Base-by-base conservation (phyloP, 1,284 basidiomycete genomes). In the Rhizopogon hawkerae region DNA sequence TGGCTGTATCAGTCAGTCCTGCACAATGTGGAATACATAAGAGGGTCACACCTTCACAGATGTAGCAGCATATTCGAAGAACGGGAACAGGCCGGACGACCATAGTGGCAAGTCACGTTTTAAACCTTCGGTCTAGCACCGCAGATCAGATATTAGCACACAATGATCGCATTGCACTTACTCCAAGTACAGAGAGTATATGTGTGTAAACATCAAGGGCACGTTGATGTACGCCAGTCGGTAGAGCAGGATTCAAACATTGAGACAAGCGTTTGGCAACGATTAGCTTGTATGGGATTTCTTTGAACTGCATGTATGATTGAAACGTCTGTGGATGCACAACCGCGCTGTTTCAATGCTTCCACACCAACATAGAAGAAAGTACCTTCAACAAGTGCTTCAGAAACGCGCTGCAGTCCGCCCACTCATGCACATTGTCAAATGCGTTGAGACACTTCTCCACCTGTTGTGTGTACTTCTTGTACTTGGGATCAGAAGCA, bases 391-490 rank as follows among this genome's bases (percentile, higher is more conserved):
- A 81, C 51, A 99, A 70, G 54, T 94, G 86, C 59, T 93, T 94
- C 61, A 99, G 72, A 69, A 98, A 98, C 38, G 95, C 89, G 64
- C 98, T 98, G 67, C 95, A 98, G 73, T 99, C 96, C 51, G 96
- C 95, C 96, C 96, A 99, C 72, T 99, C 96, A 54, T 95, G 91
- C 54, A 98, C 92, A 63, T 83, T 91, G 64, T 98, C 94, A 61
- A 99, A 98, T 1, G 90, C 87, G 56, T 85, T 88, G 24, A 99
- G 75, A 56, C 89, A 91, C 65, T 88, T 87, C 65, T 98, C 96
- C 47, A 99, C 88, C 58, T 91, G 84, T 47, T 85, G 80, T 0
- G 85, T 77, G 69, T 94, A 98, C 70, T 97, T 97, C 75, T 91
- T 92, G 74, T 87, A 98, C 66, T 94, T 94, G n/a, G 89, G 84